Conservation (phyloP, 257 asterid species). For the Galeopsis tetrahit region DNA sequence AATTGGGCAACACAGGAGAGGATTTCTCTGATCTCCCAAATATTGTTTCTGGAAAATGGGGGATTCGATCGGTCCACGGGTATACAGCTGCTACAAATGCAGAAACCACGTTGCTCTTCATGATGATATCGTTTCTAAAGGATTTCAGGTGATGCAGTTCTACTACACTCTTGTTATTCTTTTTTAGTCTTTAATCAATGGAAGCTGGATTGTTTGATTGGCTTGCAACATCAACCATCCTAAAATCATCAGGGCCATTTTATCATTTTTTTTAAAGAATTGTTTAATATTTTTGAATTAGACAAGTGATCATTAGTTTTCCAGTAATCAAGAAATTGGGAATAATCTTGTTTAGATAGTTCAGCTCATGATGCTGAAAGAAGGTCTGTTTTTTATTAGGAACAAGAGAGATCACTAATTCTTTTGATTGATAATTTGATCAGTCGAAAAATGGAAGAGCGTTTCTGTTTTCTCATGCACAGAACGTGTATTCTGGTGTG, state of each 20-base stretch:
- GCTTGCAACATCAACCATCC: background rate
- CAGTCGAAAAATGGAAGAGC: constrained; percentile 64
- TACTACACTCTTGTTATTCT: background rate
- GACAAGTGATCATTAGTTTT: background rate
- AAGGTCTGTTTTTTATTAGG: no score
- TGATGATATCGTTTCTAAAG: constrained; percentile 64
- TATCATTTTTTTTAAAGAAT: no score
- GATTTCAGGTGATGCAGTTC: constrained; percentile 52
- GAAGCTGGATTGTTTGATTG: no score
- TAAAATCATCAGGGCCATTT: background rate
- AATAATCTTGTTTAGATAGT: background rate
- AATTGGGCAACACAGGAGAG: background rate
- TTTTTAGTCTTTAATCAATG: background rate
- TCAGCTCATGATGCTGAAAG: background rate
- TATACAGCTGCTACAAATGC: constrained; percentile 77
- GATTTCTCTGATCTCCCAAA: background rate
- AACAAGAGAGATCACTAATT: background rate
- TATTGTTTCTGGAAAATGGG: constrained; percentile 31
- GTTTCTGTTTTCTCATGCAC: constrained; percentile 53
- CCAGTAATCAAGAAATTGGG: background rate
- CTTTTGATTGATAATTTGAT: background rate
- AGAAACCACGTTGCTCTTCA: constrained; percentile 62
- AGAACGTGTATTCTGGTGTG: constrained; percentile 46
- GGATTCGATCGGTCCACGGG: constrained; percentile 42
- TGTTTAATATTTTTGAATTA: background rate